Evolutionary conservation across 2,329 filamentous ascomycete genomes (phyloP).

Genomic region (Trichoderma sp.): DNA sequence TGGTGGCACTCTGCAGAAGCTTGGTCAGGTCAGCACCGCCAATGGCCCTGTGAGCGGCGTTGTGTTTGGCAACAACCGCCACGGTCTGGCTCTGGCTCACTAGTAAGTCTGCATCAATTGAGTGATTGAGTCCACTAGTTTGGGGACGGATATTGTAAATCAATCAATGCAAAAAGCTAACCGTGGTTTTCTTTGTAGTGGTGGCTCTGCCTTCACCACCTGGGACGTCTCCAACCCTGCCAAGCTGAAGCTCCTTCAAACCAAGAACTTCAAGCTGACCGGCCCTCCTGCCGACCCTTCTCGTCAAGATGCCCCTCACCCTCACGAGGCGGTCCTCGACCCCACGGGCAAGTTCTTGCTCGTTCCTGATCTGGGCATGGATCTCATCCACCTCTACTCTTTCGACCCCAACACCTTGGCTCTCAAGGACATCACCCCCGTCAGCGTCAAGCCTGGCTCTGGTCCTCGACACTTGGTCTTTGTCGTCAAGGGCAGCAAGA

Average conservation of each 20-base stretch:
- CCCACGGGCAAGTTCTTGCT: constrained; percentile 62
- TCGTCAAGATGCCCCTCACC: constrained; percentile 59
- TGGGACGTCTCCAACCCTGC: constrained; percentile 43
- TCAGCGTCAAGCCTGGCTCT: constrained; percentile 48
- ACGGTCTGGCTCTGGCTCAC: constrained; percentile 44
- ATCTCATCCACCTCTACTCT: constrained; percentile 57
- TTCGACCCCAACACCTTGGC: constrained; percentile 45
- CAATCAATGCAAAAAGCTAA: neutral
- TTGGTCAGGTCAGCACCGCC: constrained; percentile 37
- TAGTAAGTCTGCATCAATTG: constrained; percentile 39
- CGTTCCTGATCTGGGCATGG: constrained; percentile 65
- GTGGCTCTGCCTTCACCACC: constrained; percentile 43
- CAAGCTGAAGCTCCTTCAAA: constrained; percentile 35
- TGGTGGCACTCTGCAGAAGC: constrained; percentile 40
- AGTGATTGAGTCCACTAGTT: neutral
- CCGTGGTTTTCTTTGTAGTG: constrained; percentile 9
- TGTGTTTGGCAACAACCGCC: constrained; percentile 42
- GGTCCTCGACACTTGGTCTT: constrained; percentile 68
- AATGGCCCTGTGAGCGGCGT: constrained; percentile 45
- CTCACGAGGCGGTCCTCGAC: constrained; percentile 64
- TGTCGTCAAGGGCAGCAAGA: constrained; percentile 42
- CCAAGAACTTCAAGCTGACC: constrained; percentile 40
- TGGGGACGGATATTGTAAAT: neutral
- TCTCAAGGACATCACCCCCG: constrained; percentile 39
- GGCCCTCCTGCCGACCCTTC: constrained; percentile 39